Evolutionary conservation across 805 yeast species (phyloP).

Genomic region (Yamadazyma paraphyllophila): DNA sequence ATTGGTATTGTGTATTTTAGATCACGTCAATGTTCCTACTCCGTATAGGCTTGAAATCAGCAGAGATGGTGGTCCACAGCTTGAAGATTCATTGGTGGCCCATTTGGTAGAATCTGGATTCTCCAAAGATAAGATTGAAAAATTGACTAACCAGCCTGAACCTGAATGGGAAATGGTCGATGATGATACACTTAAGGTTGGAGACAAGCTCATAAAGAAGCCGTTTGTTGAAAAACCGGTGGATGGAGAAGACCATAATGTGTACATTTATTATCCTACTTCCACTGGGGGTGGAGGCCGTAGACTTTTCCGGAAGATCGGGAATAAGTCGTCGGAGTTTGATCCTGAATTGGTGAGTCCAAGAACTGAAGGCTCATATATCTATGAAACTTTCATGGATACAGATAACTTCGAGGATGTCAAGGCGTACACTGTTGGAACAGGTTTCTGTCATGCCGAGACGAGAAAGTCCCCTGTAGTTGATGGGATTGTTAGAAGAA

Average conservation of each 20-base stretch:
- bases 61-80: slow-evolving; percentile 94
- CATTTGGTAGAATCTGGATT: slow-evolving; percentile 47
- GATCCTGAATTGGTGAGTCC: slow-evolving; percentile 76
- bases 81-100: slow-evolving; percentile 51
- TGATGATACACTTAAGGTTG: slow-evolving; percentile 67
- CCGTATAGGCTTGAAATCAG: slow-evolving; percentile 86
- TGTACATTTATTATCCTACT: slow-evolving; percentile 83
- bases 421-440: slow-evolving; percentile 96
- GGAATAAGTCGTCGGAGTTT: slow-evolving; percentile 94
- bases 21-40: slow-evolving; percentile 82
- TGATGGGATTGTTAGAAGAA: slow-evolving; percentile 97
- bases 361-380: slow-evolving; percentile 85
- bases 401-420: slow-evolving; percentile 98
- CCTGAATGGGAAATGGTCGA: slow-evolving; percentile 87
- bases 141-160: slow-evolving; percentile 66
- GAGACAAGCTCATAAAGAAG: slow-evolving; percentile 69
- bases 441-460: slow-evolving; percentile 91
- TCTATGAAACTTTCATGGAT: slow-evolving; percentile 94
- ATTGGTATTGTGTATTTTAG: slow-evolving; percentile 73
- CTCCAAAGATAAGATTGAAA: slow-evolving; percentile 45
- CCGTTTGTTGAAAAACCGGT: slow-evolving; percentile 99
- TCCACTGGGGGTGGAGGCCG: slow-evolving; percentile 98
- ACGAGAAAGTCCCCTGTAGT: slow-evolving; percentile 98
- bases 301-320: slow-evolving; percentile 88
- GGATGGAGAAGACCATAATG: slow-evolving; percentile 98